Base-by-base conservation (phyloP, 139 green algal genomes). In the Eudorina sp. region DNA sequence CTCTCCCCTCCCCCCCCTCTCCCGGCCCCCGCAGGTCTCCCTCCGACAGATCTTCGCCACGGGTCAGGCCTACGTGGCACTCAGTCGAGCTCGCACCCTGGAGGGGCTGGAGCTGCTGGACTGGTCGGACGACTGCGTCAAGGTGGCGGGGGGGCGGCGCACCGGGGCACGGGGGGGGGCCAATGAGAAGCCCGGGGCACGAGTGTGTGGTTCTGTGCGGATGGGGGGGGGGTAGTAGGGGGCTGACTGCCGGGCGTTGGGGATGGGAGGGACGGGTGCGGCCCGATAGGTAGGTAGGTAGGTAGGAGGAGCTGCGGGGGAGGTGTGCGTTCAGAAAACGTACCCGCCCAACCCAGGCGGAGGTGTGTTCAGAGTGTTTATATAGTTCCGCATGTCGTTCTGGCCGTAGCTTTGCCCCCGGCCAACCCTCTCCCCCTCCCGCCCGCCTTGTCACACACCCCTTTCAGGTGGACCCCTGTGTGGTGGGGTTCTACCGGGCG, bases 31-130 rank as follows among this genome's bases (percentile, higher is more conserved):
- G 36, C 88, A 91, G 81, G 83, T 91, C 38, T 91, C 88, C 25
- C 89, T 95, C 1, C 23, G 43, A 34, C 73, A 85, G 53, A 86
- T 90, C 38, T 97, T 97, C 84, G 95, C 94, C 0, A 83, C 95
- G 40, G 95, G 94, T 21, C 95, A 97, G 91, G 94, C 94, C 29
- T 98, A 98, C 83, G 95, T 98, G 66, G 95, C 95, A 8, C 92
- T 98, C 3, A 93, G 74, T n/a, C 90, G 95, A 6, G 93, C 91
- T 31, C 84, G 91, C 6, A 86, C 77, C 27, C 80, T 95, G 72
- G 93, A 95, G 84, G 93, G 93, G 0, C 92, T 96, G 55, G 85
- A 96, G 91, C 90, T 96, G n/a, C 40, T 94, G 60, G 91, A 92
- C 86, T 83, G 40, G 27, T 53, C 69, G 41, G 53, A 78, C 23